These are phyloP conservation scores for Plectosphaerella cucumerina DNA, from an alignment of 2,329 filamentous ascomycete genomes.

Conservation along the genomic window DNA sequence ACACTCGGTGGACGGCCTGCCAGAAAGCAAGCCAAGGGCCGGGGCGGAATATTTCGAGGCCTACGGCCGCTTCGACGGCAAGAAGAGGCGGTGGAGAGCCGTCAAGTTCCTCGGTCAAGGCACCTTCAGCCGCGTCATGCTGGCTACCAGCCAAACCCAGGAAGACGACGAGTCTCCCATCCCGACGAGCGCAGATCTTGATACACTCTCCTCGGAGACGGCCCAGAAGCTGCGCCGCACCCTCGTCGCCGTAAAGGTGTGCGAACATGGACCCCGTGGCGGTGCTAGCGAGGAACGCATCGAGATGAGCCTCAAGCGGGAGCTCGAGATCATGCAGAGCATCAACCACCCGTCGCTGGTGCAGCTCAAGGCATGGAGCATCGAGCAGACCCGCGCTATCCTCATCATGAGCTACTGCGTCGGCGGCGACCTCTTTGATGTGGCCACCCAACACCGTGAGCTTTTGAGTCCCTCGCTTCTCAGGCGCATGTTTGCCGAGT, in stretches of 20 bases:
- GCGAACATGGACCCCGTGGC: conserved; percentile 89
- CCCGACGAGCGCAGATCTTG: conserved; percentile 19
- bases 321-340: conserved; percentile 87
- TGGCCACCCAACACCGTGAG: conserved; percentile 70
- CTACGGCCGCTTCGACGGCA: conserved; percentile 60
- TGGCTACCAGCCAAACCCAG: conserved; percentile 75
- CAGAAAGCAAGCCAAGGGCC: conserved; percentile 30
- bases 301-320: conserved; percentile 88
- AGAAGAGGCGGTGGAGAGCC: conserved; percentile 73
- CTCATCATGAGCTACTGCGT: conserved; percentile 89
- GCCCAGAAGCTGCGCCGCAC: conserved; percentile 57
- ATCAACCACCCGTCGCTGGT: conserved; percentile 88
- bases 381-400: conserved; percentile 76
- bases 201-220: conserved; percentile 29
- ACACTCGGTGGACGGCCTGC: conserved; percentile 19
- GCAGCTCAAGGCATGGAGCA: conserved; percentile 86
- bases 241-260: conserved; percentile 90
- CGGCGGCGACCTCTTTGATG: conserved; percentile 90
- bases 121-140: conserved; percentile 90
- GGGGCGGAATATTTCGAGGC: conserved; percentile 66
- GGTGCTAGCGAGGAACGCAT: conserved; percentile 90
- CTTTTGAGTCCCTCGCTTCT: conserved; percentile 66
- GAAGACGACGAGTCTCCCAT: conserved; percentile 35
- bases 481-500: conserved; percentile 82
- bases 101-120: conserved; percentile 82